A percentile compares a stretch with the other conserved stretches of the same genome.
Conservation (phyloP, 495 filamentous ascomycete species). For the Viridothelium virens region DNA sequence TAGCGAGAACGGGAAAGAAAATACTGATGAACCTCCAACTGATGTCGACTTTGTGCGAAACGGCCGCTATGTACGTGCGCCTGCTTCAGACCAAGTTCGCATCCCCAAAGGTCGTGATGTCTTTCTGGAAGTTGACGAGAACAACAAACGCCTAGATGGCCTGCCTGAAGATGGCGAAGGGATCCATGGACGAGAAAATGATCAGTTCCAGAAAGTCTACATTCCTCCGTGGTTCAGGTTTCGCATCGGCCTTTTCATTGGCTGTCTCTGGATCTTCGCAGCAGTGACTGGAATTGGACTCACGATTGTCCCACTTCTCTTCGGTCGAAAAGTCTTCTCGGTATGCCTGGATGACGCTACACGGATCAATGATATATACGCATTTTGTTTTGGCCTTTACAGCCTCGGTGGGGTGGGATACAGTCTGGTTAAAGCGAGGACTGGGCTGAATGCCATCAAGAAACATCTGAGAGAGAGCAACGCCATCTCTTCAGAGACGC, state of each 20-base stretch:
- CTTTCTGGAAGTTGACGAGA: conserved; percentile 70
- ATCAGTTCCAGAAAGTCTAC: conserved; percentile 75
- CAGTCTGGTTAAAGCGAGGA: conserved; percentile 28
- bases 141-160: conserved; percentile 59
- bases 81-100: conserved; percentile 86
- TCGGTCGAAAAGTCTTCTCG: conserved; percentile 71
- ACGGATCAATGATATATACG: conserved; percentile 89
- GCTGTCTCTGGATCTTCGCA: conserved; percentile 89
- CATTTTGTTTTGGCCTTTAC: conserved; percentile 82
- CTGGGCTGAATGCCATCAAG: not conserved
- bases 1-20: conserved; percentile 32
- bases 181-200: conserved; percentile 55
- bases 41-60: conserved; percentile 54
- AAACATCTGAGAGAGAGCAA: conserved; percentile 42
- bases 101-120: conserved; percentile 75
- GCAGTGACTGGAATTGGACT: conserved; percentile 82
- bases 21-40: conserved; percentile 26
- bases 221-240: conserved; percentile 76
- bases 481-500: conserved; percentile 36
- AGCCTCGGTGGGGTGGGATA: conserved; percentile 60
- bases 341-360: conserved; percentile 56
- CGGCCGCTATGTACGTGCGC: conserved; percentile 82
- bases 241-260: conserved; percentile 75
- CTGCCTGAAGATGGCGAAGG: conserved; percentile 50
- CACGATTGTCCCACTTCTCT: conserved; percentile 74